phyloP scores from a whole-genome alignment of 208 protist genomes.

The Crithidia fasciculata region DNA sequence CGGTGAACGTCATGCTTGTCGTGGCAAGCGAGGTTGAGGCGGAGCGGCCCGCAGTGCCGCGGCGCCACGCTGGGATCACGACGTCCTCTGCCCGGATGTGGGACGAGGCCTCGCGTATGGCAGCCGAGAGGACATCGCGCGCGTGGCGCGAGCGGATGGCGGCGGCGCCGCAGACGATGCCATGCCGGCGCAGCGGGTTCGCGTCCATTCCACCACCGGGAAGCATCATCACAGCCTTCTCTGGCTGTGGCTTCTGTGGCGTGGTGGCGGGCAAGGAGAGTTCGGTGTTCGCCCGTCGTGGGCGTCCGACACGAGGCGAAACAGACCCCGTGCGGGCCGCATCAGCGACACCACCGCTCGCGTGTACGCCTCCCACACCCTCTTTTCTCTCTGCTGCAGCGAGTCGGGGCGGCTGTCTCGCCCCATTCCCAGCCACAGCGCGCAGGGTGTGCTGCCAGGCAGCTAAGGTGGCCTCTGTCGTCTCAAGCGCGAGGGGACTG shows the following conservation, averaged over 20 bases:
- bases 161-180: constrained; percentile 15
- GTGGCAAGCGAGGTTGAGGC: background rate
- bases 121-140: constrained; percentile 14
- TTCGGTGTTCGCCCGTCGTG: background rate
- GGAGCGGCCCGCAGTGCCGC: background rate
- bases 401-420: background rate
- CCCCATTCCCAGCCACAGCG: constrained; percentile 1
- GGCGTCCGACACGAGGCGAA: background rate
- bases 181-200: constrained; percentile 5
- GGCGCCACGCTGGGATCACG: constrained; percentile 6
- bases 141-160: constrained; percentile 1
- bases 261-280: background rate
- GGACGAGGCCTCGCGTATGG: constrained; percentile 18
- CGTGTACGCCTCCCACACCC: no score
- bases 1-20: background rate
- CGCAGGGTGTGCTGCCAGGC: constrained; percentile 23
- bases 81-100: constrained; percentile 23
- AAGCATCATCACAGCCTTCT: background rate
- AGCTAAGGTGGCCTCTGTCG: constrained; percentile 2
- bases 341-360: no score
- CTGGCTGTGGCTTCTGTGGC: background rate
- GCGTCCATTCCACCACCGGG: background rate
- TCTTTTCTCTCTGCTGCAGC: no score
- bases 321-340: no score
- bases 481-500: background rate